Evolutionary conservation across 306 rosid genomes (phyloP), one percentile per base, ranked within the genome.

Genomic region (Erythrophleum fordii): DNA sequence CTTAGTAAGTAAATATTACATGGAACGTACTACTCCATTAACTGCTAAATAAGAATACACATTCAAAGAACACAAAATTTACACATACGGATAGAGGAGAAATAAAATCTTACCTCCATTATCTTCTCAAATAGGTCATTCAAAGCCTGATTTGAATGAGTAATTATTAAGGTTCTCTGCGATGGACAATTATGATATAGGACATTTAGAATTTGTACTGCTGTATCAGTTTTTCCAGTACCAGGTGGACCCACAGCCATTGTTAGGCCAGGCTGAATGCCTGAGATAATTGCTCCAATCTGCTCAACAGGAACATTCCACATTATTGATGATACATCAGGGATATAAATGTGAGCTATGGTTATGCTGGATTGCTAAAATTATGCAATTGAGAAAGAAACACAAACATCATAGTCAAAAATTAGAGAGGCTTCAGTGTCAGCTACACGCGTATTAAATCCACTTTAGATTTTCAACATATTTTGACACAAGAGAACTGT

Each of bases 171-270:
- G 56, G 99, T 93, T 86, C 99, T 89, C 88, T 95, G 98, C 70
- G 98, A 88, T 61, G 99, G 98, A 58, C 99, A 95, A 77, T 90
- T 95, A 87, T 95, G 99, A 88, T 95, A 95, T 22, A 95, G 97
- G 78, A 95, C 99, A 75, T 95, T 93, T 80, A 95, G 85, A 86
- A 95, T 88, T 87, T 95, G 99, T 69, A 95, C 99, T 39, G 99
- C 99, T 31, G 99, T 95, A 90, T 95, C 97, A 73, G 98, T 95
- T 88, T 95, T 95, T 88, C 99, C 99, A 0, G 98, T 95, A 87
- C 99, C 99, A 88, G 99, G 99, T 65, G 99, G 99, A 83, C 99
- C 99, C 61, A 95, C 99, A 81, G 92, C 97, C 99, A 93, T 95
- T 59, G 99, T 93, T 69, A 95, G 85, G 49, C 99, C 99, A 66